Base-by-base conservation (phyloP, 495 filamentous ascomycete species). In the Xylaria bambusicola region DNA sequence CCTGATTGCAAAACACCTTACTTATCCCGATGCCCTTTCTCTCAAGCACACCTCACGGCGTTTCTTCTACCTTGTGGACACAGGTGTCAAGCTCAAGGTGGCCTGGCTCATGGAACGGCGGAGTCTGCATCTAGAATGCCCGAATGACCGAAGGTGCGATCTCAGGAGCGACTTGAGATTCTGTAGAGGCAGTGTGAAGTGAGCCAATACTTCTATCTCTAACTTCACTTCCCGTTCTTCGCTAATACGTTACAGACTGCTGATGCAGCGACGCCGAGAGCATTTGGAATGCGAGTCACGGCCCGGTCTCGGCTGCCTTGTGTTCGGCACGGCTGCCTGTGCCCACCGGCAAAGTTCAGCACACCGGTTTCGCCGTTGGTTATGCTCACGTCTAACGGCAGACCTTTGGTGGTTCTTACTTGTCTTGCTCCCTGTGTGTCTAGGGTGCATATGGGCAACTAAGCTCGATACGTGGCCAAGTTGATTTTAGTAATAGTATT, bases 21-120 rank as follows among this genome's bases (percentile, higher is more conserved):
- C 73, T 20, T 85, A 86, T 56, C 83, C 84, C 1, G 82, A 86
- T 59, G 81, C 82, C 1, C 75, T 79, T 27, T 86, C 68, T 1
- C 73, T 90, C 20, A 88, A 88, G 61, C 85, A 88, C 66, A 82
- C 79, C 26, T 82, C 69, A 61, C 80, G 80, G 38, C 80, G 88
- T 62, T 86, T 90, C 66, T 85, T 83, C 68, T 62, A 63, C n/a
- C 66, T 86, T 1, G 84, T 88, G 47, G 82, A 87, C 62, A 90
- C 86, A 1, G 86, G 85, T 10, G 80, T 88, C 0, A 66, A 77
- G 40, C 73, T 88, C 21, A 88, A 90, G 60, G 79, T 90, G 6
- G 79, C 83, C 62, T 90, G 87, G 86, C 72, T 90, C 0, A 76
- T 87, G 31, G 79, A 85, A 61, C 79, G 87, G 17, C 81, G 76